A percentile compares a stretch with the other conserved stretches of the same genome.
These are phyloP conservation scores for Stropharia rugosoannulata DNA, from an alignment of 768 basidiomycete genomes.

Conservation along the genomic window DNA sequence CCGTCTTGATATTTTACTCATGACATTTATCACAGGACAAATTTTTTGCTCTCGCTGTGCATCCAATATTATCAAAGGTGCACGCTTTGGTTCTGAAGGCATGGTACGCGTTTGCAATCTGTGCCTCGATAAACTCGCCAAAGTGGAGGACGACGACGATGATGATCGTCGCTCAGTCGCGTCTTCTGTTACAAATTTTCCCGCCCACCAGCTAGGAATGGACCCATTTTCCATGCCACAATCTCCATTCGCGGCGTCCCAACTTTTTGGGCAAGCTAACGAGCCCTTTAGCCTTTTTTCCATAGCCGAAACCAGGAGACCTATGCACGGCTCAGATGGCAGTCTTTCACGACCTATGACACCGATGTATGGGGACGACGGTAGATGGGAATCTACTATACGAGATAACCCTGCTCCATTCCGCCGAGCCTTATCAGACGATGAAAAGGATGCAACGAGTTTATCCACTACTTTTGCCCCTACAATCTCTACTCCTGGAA, in stretches of 20 bases:
- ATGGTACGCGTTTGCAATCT: slow-evolving; percentile 95
- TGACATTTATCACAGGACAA: slow-evolving; percentile 56
- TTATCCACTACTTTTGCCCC: slow-evolving; percentile 38
- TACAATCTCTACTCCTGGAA: slow-evolving; percentile 41
- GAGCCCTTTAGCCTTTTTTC: slow-evolving; percentile 83
- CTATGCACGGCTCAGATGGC: slow-evolving; percentile 53
- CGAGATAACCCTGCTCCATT: slow-evolving; percentile 71
- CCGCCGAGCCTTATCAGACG: slow-evolving; percentile 70
- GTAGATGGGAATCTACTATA: slow-evolving; percentile 41
- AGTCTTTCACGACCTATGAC: slow-evolving; percentile 54
- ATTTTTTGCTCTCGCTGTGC: slow-evolving; percentile 98
- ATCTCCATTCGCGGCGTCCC: slow-evolving; percentile 86
- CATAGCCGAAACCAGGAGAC: slow-evolving; percentile 72
- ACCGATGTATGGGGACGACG: slow-evolving; percentile 44
- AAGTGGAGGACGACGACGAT: slow-evolving; percentile 86
- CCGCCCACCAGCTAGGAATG: slow-evolving; percentile 72
- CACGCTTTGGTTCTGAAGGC: slow-evolving; percentile 92
- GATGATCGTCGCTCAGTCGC: slow-evolving; percentile 82
- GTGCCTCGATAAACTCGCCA: slow-evolving; percentile 89
- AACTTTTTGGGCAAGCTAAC: slow-evolving; percentile 75
- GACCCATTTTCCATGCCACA: slow-evolving; percentile 56
- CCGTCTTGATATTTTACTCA: neutral
- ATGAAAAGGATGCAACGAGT: slow-evolving; percentile 61
- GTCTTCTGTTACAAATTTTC: slow-evolving; percentile 70
- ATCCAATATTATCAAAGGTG: slow-evolving; percentile 93